Evolutionary conservation across 225 moss, liverwort and hornwort genomes (phyloP).

Genomic region (Polytrichum commune): DNA sequence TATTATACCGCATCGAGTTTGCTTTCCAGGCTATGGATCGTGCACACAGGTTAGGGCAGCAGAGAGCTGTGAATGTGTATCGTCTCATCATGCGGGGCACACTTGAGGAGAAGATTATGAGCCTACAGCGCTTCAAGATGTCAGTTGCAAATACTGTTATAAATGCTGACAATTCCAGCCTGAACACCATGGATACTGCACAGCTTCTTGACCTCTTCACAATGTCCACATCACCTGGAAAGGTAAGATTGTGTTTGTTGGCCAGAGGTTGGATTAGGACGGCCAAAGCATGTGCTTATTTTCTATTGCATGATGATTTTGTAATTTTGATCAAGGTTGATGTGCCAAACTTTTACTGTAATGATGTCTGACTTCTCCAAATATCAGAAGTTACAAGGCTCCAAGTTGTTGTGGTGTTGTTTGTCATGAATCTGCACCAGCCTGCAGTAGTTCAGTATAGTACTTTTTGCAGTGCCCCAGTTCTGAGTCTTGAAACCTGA

Average conservation of each 20-base stretch:
- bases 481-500: no score
- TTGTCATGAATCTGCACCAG: no score
- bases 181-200: constrained; percentile 85
- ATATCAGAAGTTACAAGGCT: no score
- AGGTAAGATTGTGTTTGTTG: constrained; percentile 30
- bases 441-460: no score
- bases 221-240: constrained; percentile 63
- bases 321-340: no score
- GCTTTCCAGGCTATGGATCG: constrained; percentile 87
- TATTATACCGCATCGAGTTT: background rate
- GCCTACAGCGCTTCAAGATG: constrained; percentile 84
- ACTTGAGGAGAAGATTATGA: constrained; percentile 92
- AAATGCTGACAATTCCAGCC: constrained; percentile 86
- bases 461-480: no score
- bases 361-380: no score
- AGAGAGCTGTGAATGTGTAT: constrained; percentile 83
- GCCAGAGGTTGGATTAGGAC: no score
- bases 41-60: constrained; percentile 88
- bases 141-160: constrained; percentile 84
- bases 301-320: no score
- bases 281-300: no score
- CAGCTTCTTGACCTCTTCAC: constrained; percentile 89
- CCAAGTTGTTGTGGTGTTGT: no score
- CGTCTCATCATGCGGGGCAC: constrained; percentile 97
- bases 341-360: no score